These are phyloP conservation scores for Capsicum chinense DNA, from an alignment of 257 asterid species.

Conservation along the genomic window DNA sequence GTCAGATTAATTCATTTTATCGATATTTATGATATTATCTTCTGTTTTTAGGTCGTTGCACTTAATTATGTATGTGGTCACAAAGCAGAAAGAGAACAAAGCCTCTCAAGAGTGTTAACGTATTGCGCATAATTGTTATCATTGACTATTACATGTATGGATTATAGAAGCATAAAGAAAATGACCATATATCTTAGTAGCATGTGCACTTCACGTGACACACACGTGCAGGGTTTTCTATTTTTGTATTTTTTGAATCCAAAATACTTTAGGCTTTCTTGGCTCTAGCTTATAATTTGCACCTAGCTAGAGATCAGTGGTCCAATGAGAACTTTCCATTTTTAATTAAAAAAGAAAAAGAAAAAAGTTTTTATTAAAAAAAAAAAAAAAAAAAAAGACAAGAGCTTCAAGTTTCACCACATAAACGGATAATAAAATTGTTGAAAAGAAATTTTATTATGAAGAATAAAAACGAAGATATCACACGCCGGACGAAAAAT, in stretches of 20 bases:
- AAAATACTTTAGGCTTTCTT: neutral
- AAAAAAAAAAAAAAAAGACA: neutral
- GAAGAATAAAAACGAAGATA: no score
- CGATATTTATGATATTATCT: neutral
- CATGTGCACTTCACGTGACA: conserved; percentile 55
- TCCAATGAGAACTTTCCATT: neutral
- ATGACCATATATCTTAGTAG: conserved; percentile 30
- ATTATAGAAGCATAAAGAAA: conserved; percentile 32
- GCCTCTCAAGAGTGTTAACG: conserved; percentile 31
- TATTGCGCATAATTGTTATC: conserved; percentile 50
- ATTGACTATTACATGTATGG: conserved; percentile 42
- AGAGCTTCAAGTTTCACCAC: neutral
- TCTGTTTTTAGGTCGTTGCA: conserved; percentile 31
- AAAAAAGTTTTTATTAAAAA: neutral
- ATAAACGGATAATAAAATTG: no score
- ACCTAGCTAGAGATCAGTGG: neutral
- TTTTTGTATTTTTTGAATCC: neutral
- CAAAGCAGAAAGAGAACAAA: conserved; percentile 47
- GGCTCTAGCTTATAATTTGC: neutral
- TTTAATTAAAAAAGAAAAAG: neutral
- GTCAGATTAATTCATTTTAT: neutral
- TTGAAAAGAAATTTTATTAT: no score
- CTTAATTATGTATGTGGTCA: conserved; percentile 45
- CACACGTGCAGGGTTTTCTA: conserved; percentile 32
- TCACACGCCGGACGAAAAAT: no score